Evolutionary conservation across 2,329 filamentous ascomycete genomes (phyloP), one percentile per base, ranked within the genome.

Genomic region (Sporothrix brunneoviolacea): DNA sequence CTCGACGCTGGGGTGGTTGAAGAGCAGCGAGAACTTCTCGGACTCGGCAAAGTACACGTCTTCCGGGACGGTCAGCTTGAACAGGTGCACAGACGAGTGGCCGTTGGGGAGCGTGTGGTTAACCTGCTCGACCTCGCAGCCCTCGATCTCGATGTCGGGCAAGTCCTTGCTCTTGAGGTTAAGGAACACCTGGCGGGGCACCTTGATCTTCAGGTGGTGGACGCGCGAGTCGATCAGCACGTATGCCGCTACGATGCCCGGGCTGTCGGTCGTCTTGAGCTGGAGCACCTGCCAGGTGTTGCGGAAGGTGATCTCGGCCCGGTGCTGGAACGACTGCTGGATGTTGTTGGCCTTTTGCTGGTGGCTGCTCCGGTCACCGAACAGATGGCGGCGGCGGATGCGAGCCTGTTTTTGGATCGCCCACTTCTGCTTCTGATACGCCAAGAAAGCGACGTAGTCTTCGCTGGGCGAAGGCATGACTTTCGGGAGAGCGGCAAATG

Each of bases 341-440:
- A 85, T 78, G 54, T 82, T 80, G 62, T 68, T 78, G 62, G 86
- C 80, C 36, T 76, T 52, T 15, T 50, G 48, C 16, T n/a, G 15
- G 12, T 39, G 44, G n/a, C 15, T 33, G 18, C 38, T 77, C 4
- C 86, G 84, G 61, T 98, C 91, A 53, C 93, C 93, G 61, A 98
- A 98, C 1, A 98, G 74, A 64, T 98, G 93, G 43, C 91, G 81
- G 56, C 94, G 79, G 38, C 91, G 83, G 54, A 84, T 77, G 19
- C 93, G 82, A 30, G 91, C 90, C 64, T 95, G 86, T 62, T 90
- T 95, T 65, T 99, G 93, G 33, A 97, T 85, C 71, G 91, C 96
- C 93, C 93, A 99, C 68, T 98, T 98, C 70, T 91, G 82, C 68
- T 99, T 99, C 65, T 98, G 93, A 62, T 97, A 97, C 62, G 86